Evolutionary conservation across 495 filamentous ascomycete species (phyloP).

Genomic region (Saxophila tyrrhenica): DNA sequence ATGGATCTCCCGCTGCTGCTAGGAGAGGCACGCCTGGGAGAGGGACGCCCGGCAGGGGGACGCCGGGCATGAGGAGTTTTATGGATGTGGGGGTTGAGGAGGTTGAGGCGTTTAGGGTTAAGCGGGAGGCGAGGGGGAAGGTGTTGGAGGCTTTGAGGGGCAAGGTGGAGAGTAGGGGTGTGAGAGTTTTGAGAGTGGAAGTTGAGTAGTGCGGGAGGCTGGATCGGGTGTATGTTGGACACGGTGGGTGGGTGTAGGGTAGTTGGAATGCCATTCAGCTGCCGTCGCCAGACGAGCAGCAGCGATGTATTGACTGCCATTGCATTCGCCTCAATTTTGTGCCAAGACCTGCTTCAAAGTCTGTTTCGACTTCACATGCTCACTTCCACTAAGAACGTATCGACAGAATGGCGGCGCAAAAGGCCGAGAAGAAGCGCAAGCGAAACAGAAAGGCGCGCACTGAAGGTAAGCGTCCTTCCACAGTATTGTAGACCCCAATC

Average conservation of each 20-base stretch:
- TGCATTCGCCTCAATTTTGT: too few species aligned
- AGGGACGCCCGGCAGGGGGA: constrained; percentile 31
- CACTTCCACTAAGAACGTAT: background rate
- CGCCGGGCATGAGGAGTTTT: constrained; percentile 29
- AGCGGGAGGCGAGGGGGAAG: constrained; percentile 42
- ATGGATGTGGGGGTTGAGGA: constrained; percentile 35
- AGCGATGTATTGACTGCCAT: too few species aligned
- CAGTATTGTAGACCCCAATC: background rate
- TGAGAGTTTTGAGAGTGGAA: constrained; percentile 16
- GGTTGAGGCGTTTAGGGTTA: constrained; percentile 45
- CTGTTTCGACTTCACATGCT: background rate
- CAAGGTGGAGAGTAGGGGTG: constrained; percentile 28
- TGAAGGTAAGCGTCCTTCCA: background rate
- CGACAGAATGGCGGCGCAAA: background rate
- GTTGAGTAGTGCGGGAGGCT: background rate
- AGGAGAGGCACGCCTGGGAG: constrained; percentile 30
- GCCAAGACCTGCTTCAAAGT: background rate
- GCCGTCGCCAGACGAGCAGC: too few species aligned
- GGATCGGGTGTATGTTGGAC: background rate
- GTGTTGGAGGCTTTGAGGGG: constrained; percentile 37
- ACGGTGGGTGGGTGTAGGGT: background rate
- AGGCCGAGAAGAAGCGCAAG: background rate
- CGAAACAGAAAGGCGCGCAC: background rate
- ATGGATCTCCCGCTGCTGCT: constrained; percentile 32
- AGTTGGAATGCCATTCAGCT: background rate